Conservation (phyloP, 768 basidiomycete species). For the Serendipita vermifera region DNA sequence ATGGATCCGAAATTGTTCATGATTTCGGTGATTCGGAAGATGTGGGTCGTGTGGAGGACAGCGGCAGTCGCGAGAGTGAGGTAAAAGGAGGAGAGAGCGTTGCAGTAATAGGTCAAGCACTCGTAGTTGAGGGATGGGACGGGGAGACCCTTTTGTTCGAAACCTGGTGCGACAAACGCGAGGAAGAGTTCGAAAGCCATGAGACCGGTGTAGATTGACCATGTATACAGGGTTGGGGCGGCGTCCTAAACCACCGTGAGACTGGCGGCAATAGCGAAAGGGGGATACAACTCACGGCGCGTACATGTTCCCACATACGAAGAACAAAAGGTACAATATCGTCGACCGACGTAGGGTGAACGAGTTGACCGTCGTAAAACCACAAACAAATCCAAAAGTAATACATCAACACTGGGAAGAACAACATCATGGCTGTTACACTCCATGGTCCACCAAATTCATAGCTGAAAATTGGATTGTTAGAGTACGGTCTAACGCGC, state of each 20-base stretch:
- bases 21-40: constrained; percentile 86
- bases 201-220: constrained; percentile 81
- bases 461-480: constrained; percentile 38
- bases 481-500: background rate
- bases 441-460: constrained; percentile 95
- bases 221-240: constrained; percentile 75
- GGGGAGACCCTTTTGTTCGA: constrained; percentile 87
- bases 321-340: constrained; percentile 66
- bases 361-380: constrained; percentile 83
- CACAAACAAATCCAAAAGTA: constrained; percentile 96
- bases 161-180: constrained; percentile 84
- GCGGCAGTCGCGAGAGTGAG: constrained; percentile 64
- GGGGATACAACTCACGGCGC: constrained; percentile 39
- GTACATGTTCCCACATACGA: constrained; percentile 76
- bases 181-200: constrained; percentile 82
- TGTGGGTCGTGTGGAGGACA: constrained; percentile 58
- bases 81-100: constrained; percentile 78
- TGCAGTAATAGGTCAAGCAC: constrained; percentile 92
- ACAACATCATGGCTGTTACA: constrained; percentile 82
- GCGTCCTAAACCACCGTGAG: constrained; percentile 53
- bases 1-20: constrained; percentile 93
- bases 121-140: constrained; percentile 90
- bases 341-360: constrained; percentile 50
- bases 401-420: constrained; percentile 93
- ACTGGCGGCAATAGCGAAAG: too few species aligned